These are phyloP conservation scores for Vachellia pachyceras DNA, from an alignment of 306 rosid genomes.

Conservation along the genomic window DNA sequence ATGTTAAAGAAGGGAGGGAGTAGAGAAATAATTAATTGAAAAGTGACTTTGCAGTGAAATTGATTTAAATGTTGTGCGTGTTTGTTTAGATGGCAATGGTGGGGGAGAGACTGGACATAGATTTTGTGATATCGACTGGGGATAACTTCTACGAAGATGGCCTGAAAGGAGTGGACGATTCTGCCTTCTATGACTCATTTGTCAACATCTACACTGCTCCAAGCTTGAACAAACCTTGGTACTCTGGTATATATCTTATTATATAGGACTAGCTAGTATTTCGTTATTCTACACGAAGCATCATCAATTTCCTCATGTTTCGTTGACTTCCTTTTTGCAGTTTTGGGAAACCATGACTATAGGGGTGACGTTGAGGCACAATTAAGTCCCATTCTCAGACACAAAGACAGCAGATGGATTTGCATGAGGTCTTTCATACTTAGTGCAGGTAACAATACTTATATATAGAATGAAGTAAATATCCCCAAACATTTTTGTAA, in stretches of 20 bases:
- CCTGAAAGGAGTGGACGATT: conserved; percentile 57
- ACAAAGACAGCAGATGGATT: conserved; percentile 67
- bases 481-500: too few species aligned
- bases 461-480: not conserved
- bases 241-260: conserved; percentile 46
- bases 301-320: not conserved
- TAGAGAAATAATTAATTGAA: too few species aligned
- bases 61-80: too few species aligned
- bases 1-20: too few species aligned
- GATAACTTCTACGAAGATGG: conserved; percentile 85
- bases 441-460: conserved; percentile 47
- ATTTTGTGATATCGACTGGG: conserved; percentile 72
- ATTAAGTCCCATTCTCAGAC: conserved; percentile 54
- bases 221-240: conserved; percentile 79
- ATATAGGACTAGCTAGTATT: too few species aligned
- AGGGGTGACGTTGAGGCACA: conserved; percentile 88
- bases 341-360: conserved; percentile 91
- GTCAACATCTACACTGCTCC: conserved; percentile 67
- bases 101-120: conserved; percentile 64
- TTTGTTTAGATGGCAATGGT: conserved; percentile 65
- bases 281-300: too few species aligned
- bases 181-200: conserved; percentile 72
- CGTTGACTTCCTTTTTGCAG: conserved; percentile 35
- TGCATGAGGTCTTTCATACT: conserved; percentile 75
- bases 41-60: too few species aligned